Evolutionary conservation across 1,284 basidiomycete species (phyloP).

Genomic region (Pyrrhoderma lamaoense): DNA sequence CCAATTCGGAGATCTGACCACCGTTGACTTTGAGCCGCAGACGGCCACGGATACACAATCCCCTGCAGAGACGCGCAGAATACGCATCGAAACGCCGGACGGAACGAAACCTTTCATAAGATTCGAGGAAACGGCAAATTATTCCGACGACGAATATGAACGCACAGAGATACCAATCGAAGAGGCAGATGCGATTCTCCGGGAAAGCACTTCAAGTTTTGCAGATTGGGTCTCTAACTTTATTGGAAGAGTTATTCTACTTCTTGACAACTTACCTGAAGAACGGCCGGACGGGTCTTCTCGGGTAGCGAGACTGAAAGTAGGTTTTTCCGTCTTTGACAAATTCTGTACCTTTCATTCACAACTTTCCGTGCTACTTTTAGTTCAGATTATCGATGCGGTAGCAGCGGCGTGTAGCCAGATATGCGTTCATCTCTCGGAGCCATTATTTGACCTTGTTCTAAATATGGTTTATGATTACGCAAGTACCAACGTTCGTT

Average conservation of each 20-base stretch:
- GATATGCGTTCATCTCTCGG: slow-evolving; percentile 80
- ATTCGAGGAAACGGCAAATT: slow-evolving; percentile 7
- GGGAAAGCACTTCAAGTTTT: slow-evolving; percentile 57
- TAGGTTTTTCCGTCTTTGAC: slow-evolving; percentile 22
- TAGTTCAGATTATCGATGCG: slow-evolving; percentile 63
- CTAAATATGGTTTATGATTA: slow-evolving; percentile 78
- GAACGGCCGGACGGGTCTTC: slow-evolving; percentile 55
- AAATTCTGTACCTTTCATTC: neutral
- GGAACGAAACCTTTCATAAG: slow-evolving; percentile 3
- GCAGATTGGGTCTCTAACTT: slow-evolving; percentile 83
- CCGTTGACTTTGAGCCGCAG: slow-evolving; percentile 25
- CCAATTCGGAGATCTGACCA: slow-evolving; percentile 70
- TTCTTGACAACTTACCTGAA: slow-evolving; percentile 86
- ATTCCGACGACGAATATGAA: slow-evolving; percentile 27
- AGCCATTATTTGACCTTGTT: slow-evolving; percentile 74
- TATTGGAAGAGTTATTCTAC: slow-evolving; percentile 71
- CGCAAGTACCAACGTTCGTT: slow-evolving; percentile 68
- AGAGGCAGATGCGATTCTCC: slow-evolving; percentile 55
- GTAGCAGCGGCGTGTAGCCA: slow-evolving; percentile 62
- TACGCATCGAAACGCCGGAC: slow-evolving; percentile 13
- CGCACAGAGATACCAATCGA: slow-evolving; percentile 35
- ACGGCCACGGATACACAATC: slow-evolving; percentile 14
- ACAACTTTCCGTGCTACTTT: neutral
- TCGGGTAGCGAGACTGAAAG: slow-evolving; percentile 54
- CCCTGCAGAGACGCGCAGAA: slow-evolving; percentile 10